Evolutionary conservation across 768 basidiomycete species (phyloP).

Genomic region (Serpula lacrymans): DNA sequence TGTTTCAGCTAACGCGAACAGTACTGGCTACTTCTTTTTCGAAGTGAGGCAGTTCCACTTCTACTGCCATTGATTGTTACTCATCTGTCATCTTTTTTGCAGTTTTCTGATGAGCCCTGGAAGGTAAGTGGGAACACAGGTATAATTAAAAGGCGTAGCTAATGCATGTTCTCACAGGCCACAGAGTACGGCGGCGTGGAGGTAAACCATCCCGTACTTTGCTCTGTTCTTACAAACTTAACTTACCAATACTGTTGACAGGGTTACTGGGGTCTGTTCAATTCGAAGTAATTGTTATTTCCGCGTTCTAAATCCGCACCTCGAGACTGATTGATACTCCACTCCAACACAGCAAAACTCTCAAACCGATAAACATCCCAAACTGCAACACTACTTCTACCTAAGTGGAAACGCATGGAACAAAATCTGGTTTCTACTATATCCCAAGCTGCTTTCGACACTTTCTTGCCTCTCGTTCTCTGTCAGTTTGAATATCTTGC

Average conservation of each 20-base stretch:
- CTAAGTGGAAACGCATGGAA: too few species aligned
- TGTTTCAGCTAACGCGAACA: conserved; percentile 70
- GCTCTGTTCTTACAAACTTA: conserved; percentile 4
- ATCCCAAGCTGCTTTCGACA: background rate
- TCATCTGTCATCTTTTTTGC: conserved; percentile 14
- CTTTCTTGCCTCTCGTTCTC: background rate
- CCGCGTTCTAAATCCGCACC: background rate
- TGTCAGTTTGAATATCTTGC: too few species aligned
- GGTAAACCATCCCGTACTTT: conserved; percentile 20
- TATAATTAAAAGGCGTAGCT: background rate
- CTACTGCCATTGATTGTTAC: conserved; percentile 2
- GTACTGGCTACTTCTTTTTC: conserved; percentile 86
- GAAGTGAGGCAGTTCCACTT: conserved; percentile 47
- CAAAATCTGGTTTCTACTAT: too few species aligned
- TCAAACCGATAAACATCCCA: conserved; percentile 72
- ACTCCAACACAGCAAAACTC: conserved; percentile 49
- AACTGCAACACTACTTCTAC: conserved; percentile 41
- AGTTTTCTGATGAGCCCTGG: conserved; percentile 81
- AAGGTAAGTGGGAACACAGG: conserved; percentile 44
- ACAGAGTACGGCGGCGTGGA: conserved; percentile 77
- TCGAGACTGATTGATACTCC: conserved; percentile 15
- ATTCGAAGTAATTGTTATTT: conserved; percentile 42
- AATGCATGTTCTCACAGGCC: conserved; percentile 35
- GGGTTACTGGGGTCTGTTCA: conserved; percentile 67
- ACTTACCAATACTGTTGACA: conserved; percentile 17